These are phyloP conservation scores for Populus euphratica DNA, from an alignment of 345 rosid genomes.

Conservation along the genomic window DNA sequence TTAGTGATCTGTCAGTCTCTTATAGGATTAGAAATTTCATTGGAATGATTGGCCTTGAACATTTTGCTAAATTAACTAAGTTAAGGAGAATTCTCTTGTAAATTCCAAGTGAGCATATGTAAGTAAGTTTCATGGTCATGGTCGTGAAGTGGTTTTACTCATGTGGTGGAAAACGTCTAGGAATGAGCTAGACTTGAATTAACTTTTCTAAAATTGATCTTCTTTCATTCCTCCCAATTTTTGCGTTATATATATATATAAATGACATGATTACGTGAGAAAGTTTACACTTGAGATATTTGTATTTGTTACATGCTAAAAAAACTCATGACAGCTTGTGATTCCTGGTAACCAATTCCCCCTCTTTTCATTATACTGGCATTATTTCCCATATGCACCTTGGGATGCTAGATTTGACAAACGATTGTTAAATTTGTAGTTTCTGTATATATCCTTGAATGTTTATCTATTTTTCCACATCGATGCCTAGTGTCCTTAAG, in stretches of 20 bases:
- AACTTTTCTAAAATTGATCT: not conserved
- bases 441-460: not conserved
- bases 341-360: not conserved
- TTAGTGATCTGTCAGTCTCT: not conserved
- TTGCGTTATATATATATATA: not conserved
- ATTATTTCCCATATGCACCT: not conserved
- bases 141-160: not conserved
- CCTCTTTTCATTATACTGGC: not conserved
- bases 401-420: not conserved
- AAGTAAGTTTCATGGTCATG: not conserved
- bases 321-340: not conserved
- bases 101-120: not conserved
- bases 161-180: not conserved
- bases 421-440: not conserved
- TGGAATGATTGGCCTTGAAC: not conserved
- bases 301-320: not conserved
- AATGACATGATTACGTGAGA: not conserved
- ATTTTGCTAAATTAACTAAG: not conserved
- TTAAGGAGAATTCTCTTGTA: not conserved
- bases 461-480: not conserved
- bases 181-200: not conserved
- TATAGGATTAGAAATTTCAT: not conserved
- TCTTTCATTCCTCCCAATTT: not conserved
- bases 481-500: not conserved
- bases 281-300: not conserved